These are phyloP conservation scores for Hibiscus tridactylites DNA, from an alignment of 345 rosid genomes.

Conservation along the genomic window DNA sequence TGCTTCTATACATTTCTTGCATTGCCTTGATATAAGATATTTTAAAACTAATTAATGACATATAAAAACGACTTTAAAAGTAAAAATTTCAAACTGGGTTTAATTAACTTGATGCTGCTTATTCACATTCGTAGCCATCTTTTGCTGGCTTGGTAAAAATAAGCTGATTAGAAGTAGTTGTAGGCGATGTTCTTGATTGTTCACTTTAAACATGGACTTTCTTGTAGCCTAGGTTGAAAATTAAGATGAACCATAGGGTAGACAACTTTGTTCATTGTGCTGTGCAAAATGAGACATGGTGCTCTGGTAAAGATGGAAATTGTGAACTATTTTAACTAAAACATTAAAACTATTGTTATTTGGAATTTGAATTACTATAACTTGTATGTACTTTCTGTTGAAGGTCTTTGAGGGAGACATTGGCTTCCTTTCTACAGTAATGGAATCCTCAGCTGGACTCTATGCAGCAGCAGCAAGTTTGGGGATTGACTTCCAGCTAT, in stretches of 20 bases:
- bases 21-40: not conserved
- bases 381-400: conserved; percentile 3
- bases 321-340: not conserved
- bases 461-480: conserved; percentile 94
- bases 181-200: not conserved
- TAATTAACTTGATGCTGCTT: not conserved
- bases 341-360: not conserved
- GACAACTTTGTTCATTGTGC: not conserved
- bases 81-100: not conserved
- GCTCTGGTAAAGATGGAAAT: not conserved
- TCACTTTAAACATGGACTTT: not conserved
- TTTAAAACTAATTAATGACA: not conserved
- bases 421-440: conserved; percentile 43
- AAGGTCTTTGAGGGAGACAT: conserved; percentile 66
- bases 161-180: not conserved
- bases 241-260: not conserved
- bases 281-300: not conserved
- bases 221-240: not conserved
- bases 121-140: not conserved
- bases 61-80: not conserved
- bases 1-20: not conserved
- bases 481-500: conserved; percentile 79
- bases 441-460: conserved; percentile 76
- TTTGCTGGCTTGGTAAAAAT: not conserved
- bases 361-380: not conserved